Conservation (phyloP, 2,329 filamentous ascomycete species). For the Fusarium burgessii region DNA sequence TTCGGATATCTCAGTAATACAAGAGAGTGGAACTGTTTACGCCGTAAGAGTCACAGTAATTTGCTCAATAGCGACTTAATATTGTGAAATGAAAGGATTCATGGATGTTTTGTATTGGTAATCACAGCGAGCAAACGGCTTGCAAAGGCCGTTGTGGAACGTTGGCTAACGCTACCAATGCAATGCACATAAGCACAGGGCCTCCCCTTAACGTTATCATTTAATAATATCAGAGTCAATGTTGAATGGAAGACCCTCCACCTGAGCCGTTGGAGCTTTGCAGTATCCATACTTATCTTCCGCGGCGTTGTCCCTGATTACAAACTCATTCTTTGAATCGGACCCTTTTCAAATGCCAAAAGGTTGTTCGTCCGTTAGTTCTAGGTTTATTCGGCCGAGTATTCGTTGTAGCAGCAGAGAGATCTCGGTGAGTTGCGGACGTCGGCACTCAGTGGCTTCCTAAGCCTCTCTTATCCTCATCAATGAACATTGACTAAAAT, state of each 20-base stretch:
- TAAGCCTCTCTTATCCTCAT: neutral
- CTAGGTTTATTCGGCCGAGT: neutral
- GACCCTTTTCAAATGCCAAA: neutral
- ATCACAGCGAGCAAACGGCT: neutral
- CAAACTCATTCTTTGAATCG: neutral
- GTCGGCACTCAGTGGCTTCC: neutral
- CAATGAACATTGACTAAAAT: neutral
- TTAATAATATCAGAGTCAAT: neutral
- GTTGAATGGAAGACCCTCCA: neutral
- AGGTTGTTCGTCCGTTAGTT: neutral
- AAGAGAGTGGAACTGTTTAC: constrained; percentile 14
- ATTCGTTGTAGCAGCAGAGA: neutral
- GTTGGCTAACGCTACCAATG: neutral
- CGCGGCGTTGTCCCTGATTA: neutral
- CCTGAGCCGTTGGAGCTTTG: neutral
- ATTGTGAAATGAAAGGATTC: constrained; percentile 8
- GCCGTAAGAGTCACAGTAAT: constrained; percentile 11
- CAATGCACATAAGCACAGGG: constrained; percentile 23
- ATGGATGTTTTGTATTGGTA: constrained; percentile 21
- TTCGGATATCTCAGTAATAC: neutral
- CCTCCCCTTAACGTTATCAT: constrained; percentile 21
- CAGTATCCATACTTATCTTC: neutral
- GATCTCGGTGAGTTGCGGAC: too few relatives aligned
- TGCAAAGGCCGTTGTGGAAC: constrained; percentile 7
- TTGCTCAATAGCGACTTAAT: neutral